These are phyloP conservation scores for Cladosporium oxysporum DNA, from an alignment of 2,329 filamentous ascomycete genomes.

Conservation along the genomic window DNA sequence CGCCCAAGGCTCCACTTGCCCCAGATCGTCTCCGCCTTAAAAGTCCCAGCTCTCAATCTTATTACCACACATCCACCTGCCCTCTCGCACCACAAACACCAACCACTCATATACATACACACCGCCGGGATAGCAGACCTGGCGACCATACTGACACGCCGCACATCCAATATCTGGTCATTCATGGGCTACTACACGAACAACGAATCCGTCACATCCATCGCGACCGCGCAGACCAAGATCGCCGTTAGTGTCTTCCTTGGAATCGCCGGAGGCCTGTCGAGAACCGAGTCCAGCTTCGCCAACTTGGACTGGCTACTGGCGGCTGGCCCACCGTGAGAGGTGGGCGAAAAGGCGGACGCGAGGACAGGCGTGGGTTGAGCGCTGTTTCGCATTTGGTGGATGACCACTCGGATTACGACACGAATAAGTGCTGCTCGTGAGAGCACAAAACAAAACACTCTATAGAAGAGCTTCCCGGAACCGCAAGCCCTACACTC, in stretches of 20 bases:
- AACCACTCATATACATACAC: background rate
- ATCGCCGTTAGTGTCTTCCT: constrained; percentile 15
- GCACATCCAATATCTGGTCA: background rate
- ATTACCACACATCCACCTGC: background rate
- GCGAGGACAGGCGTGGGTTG: constrained; percentile 20
- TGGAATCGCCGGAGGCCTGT: constrained; percentile 32
- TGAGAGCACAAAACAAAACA: background rate
- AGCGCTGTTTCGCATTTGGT: constrained; percentile 13
- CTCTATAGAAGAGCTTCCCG: background rate
- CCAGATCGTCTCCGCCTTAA: background rate
- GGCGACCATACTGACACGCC: background rate
- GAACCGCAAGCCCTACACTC: background rate
- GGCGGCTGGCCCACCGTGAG: constrained; percentile 54
- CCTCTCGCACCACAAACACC: background rate
- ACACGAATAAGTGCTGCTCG: constrained; percentile 10
- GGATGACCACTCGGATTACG: constrained; percentile 13
- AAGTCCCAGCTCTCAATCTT: constrained; percentile 13
- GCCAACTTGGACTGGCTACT: constrained; percentile 52
- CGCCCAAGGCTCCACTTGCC: constrained; percentile 2
- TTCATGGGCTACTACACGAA: constrained; percentile 20
- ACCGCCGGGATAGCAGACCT: constrained; percentile 7
- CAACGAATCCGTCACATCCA: constrained; percentile 14
- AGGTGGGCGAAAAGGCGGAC: constrained; percentile 51
- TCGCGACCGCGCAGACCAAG: constrained; percentile 16
- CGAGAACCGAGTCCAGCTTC: constrained; percentile 49